phyloP scores from a whole-genome alignment of 1,284 basidiomycete species.

The Serendipita sp. region DNA sequence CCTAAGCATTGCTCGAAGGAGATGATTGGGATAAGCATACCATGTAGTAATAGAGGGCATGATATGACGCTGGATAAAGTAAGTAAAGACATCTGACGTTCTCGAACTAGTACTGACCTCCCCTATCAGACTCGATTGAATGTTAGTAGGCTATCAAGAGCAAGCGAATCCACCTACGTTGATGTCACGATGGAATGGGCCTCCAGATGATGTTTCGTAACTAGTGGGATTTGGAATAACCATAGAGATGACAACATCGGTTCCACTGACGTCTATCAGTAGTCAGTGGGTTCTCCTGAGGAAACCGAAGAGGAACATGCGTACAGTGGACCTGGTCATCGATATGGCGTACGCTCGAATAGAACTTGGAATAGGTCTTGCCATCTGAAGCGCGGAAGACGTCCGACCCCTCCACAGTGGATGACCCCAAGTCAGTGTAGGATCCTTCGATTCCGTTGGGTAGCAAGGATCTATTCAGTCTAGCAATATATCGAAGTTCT shows the following conservation, averaged over 20 bases:
- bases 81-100: not conserved
- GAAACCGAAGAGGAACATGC: not conserved
- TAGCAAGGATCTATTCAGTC: conserved; percentile 10
- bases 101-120: not conserved
- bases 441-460: conserved; percentile 5
- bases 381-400: conserved; percentile 5
- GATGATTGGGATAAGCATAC: not conserved
- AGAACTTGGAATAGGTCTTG: conserved; percentile 6
- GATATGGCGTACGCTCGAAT: conserved; percentile 9
- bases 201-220: conserved; percentile 9
- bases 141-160: not conserved
- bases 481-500: conserved; percentile 12
- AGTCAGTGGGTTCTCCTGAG: not conserved
- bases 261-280: conserved; percentile 6
- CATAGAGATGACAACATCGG: conserved; percentile 11
- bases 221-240: conserved; percentile 9
- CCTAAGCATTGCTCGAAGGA: not conserved
- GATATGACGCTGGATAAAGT: not conserved
- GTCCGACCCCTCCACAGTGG: conserved; percentile 10
- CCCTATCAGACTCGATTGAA: not conserved
- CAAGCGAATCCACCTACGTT: not conserved
- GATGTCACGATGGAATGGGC: conserved; percentile 12
- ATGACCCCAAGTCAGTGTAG: conserved; percentile 5
- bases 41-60: conserved; percentile 12
- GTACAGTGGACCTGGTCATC: conserved; percentile 10